These are phyloP conservation scores for Malbranchea cinnamomea DNA, from an alignment of 2,329 filamentous ascomycete genomes.

Conservation along the genomic window DNA sequence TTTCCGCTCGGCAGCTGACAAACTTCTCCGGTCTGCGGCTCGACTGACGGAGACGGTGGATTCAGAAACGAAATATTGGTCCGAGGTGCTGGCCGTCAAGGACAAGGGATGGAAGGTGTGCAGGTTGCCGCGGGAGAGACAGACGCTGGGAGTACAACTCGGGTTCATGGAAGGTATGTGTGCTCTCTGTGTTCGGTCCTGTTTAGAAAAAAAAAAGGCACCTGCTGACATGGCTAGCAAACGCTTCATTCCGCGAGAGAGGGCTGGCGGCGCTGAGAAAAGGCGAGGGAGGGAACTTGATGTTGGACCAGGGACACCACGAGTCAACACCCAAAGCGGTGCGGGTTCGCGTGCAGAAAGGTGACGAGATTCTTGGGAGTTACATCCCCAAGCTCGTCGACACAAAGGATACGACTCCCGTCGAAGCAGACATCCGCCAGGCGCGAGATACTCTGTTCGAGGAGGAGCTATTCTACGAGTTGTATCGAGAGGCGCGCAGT, in stretches of 20 bases:
- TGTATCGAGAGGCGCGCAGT: constrained; percentile 64
- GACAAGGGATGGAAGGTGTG: constrained; percentile 78
- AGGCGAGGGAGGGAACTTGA: constrained; percentile 57
- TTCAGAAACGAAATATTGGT: constrained; percentile 77
- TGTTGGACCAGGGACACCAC: constrained; percentile 49
- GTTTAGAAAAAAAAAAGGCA: no score
- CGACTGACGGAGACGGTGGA: constrained; percentile 63
- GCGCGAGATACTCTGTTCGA: constrained; percentile 39
- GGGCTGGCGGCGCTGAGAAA: constrained; percentile 71
- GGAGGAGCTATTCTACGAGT: constrained; percentile 76
- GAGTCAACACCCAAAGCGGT: constrained; percentile 43
- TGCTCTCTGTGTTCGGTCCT: constrained; percentile 1
- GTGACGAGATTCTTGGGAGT: constrained; percentile 43
- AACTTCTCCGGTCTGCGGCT: constrained; percentile 54
- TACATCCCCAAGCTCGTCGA: constrained; percentile 20
- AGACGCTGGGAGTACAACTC: constrained; percentile 71
- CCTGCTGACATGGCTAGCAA: constrained; percentile 23
- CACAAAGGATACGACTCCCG: constrained; percentile 13
- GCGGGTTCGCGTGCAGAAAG: constrained; percentile 49
- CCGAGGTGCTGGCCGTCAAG: constrained; percentile 65
- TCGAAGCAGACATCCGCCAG: constrained; percentile 23
- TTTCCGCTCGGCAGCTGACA: constrained; percentile 58
- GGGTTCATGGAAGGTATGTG: constrained; percentile 62
- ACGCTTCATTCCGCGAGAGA: constrained; percentile 45
- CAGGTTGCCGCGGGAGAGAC: constrained; percentile 55